phyloP scores from a whole-genome alignment of 768 basidiomycete species.

The Suillus americanus region DNA sequence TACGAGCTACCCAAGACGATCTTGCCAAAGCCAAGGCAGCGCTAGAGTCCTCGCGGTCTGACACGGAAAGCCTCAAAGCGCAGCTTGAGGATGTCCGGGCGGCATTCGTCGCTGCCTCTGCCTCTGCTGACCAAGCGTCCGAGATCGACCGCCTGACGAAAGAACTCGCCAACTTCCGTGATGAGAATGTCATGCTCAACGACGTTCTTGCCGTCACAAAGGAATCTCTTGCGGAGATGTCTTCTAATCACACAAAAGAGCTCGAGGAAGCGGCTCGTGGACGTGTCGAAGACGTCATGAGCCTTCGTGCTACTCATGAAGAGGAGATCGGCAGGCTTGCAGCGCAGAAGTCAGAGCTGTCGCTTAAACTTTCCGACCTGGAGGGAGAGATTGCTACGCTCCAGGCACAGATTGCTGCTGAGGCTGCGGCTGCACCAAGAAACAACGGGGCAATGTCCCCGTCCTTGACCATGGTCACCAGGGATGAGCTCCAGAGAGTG shows the following conservation, averaged over 20 bases:
- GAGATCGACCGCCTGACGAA: conserved; percentile 56
- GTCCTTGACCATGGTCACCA: conserved; percentile 51
- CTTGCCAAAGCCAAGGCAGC: conserved; percentile 71
- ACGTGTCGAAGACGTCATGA: conserved; percentile 70
- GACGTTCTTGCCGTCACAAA: conserved; percentile 70
- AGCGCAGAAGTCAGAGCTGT: conserved; percentile 61
- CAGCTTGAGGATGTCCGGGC: conserved; percentile 67
- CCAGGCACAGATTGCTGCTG: conserved; percentile 50
- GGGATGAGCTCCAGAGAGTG: conserved; percentile 73
- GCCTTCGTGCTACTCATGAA: conserved; percentile 57
- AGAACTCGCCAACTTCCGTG: conserved; percentile 63
- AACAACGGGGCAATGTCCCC: conserved; percentile 48
- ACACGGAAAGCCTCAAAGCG: conserved; percentile 54
- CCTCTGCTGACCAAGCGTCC: conserved; percentile 48
- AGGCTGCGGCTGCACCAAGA: conserved; percentile 49
- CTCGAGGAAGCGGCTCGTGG: conserved; percentile 72
- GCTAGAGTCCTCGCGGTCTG: conserved; percentile 49
- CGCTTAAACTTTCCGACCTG: conserved; percentile 65
- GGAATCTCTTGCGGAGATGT: conserved; percentile 68
- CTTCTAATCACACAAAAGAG: conserved; percentile 66
- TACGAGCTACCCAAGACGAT: conserved; percentile 85
- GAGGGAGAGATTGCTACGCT: conserved; percentile 74
- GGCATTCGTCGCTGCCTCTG: conserved; percentile 39
- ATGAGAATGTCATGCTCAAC: conserved; percentile 63
- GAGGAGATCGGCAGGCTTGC: conserved; percentile 57